Evolutionary conservation across 345 rosid genomes (phyloP), one percentile per base, ranked within the genome.

Genomic region (Linum trigynum): DNA sequence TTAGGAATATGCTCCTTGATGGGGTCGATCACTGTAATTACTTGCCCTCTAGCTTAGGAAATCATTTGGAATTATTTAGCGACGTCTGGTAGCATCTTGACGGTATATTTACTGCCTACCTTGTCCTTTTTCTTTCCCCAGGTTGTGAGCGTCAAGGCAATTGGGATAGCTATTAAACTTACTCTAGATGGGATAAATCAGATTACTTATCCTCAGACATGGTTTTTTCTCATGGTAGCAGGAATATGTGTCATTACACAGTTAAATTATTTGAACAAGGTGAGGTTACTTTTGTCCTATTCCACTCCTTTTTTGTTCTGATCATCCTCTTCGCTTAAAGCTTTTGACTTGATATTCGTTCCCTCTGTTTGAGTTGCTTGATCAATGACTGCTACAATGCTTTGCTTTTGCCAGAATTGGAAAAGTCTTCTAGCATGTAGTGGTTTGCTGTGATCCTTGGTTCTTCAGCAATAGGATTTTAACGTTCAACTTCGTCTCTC

Each of bases 141-240:
- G 98, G 97, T 92, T 39, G 87, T 87, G 69, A 92, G 97, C 86
- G 83, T 92, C 72, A 92, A 92, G 74, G 98, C 98, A 16, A 83
- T 92, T 42, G 98, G 98, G 71, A 92, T 89, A 65, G 98, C 98
- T 0, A 82, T 89, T 64, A 92, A 87, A 84, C 80, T 92, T 75
- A 87, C 98, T 16, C 59, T 92, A 65, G 96, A 87, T 59, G 98
- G 98, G 53, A 74, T 77, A 59, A 92, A 70, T 77, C 98, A 92
- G 75, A 67, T 89, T 61, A 77, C 84, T 73, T 92, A 81, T 76
- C 91, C 87, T 16, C 86, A 90, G 80, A 92, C 95, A 69, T 92
- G 98, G 96, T 87, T 85, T 79, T 92, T 92, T 71, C 64, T 82
- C 62, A 85, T 88, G 62, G 97, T 89, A 71, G 94, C 98, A 9